phyloP scores from a whole-genome alignment of 805 yeast genomes.

The Saccharomyces cerevisiae region DNA sequence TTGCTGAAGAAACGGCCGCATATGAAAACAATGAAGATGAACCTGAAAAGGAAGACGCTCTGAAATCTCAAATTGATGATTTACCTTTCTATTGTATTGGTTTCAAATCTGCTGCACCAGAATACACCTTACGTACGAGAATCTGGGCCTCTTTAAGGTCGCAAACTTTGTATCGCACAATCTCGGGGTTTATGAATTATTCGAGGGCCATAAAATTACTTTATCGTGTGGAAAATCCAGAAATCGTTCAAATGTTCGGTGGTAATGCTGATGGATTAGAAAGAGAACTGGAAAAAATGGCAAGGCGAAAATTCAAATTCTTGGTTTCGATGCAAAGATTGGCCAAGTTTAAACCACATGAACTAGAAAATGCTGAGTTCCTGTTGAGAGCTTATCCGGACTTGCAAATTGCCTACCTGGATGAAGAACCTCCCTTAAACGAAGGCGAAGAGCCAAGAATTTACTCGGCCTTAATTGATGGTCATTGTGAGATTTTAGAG shows the following conservation, averaged over 20 bases:
- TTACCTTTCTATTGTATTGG: constrained; percentile 93
- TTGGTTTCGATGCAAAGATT: constrained; percentile 83
- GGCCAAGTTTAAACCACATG: constrained; percentile 61
- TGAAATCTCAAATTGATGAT: constrained; percentile 79
- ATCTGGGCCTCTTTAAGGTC: constrained; percentile 98
- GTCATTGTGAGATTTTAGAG: constrained; percentile 63
- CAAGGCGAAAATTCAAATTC: constrained; percentile 72
- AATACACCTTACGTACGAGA: constrained; percentile 89
- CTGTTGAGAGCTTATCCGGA: constrained; percentile 78
- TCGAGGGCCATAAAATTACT: constrained; percentile 89
- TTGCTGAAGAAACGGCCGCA: constrained; percentile 89
- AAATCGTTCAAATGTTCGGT: constrained; percentile 93
- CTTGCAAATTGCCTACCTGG: constrained; percentile 83
- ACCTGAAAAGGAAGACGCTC: constrained; percentile 51
- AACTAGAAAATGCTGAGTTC: constrained; percentile 71
- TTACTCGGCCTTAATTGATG: constrained; percentile 71
- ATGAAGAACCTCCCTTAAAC: constrained; percentile 74
- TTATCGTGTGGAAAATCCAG: constrained; percentile 91
- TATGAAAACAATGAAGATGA: constrained; percentile 40
- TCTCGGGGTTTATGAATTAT: constrained; percentile 97
- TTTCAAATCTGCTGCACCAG: constrained; percentile 95
- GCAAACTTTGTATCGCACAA: constrained; percentile 93
- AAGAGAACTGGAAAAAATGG: constrained; percentile 85
- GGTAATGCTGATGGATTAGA: constrained; percentile 95
- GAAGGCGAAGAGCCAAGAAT: constrained; percentile 64